Evolutionary conservation across 306 rosid genomes (phyloP), one percentile per base, ranked within the genome.

Genomic region (Chamaecrista fasciculata): DNA sequence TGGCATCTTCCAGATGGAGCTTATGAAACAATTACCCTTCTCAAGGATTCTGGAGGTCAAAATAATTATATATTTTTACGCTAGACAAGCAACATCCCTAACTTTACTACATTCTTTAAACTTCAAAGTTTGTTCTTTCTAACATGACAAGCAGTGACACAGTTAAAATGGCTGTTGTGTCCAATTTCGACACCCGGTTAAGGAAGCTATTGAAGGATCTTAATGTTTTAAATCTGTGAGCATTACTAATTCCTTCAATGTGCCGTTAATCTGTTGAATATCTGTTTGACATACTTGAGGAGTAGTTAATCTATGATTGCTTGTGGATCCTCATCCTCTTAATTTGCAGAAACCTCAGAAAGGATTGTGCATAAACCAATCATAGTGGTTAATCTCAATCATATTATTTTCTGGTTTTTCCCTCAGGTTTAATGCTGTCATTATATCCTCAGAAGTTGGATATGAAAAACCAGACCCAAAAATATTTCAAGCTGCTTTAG

Each of bases 121-220:
- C 63, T 71, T 77, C 50, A 10, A 69, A 39, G 50, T 49, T 72
- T 39, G 63, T 75, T 21, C 57, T 81, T 76, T 67, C 89, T 80
- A 83, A 82, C 72, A 2, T 72, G 74, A 50, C 33, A 53, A 67
- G 62, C 53, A 15, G 49, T 67, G 82, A 59, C 55, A 6, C 96
- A 93, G 99, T 91, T 84, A 94, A 88, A 86, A 72, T 91, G 83
- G 99, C 91, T 40, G 92, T 94, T 80, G 97, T 91, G 23, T 94
- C 99, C 80, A 94, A 94, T 75, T 94, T 94, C 8, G 99, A 94
- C 75, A 79, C 80, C 48, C 89, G 99, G 73, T 80, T 94, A 69
- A 82, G 97, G 95, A 94, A 90, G 84, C 82, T 94, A 61, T 79
- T 90, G 83, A 86, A 76, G 87, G 96, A 94, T 72, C 92, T 90